Base-by-base conservation (phyloP, 2,329 filamentous ascomycete genomes). In the Thielaviopsis ethacetica region DNA sequence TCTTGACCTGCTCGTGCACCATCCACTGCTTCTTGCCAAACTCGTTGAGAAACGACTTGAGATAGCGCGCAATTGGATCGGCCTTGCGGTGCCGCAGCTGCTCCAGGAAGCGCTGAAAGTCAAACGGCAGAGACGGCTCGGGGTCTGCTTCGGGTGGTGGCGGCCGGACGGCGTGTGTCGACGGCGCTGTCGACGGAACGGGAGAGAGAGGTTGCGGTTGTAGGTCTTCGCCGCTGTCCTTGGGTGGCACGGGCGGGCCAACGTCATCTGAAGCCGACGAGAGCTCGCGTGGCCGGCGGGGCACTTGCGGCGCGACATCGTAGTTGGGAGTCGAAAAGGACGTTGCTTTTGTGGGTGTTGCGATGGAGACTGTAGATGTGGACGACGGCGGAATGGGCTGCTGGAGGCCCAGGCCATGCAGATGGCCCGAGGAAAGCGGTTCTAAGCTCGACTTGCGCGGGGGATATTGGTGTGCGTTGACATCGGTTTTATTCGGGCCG, bases 1-100 rank as follows among this genome's bases (percentile, higher is more conserved):
- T 97, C 73, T 98, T 98, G 68, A 97, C 93, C 70, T 98, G 93
- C 72, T 98, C 93, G 69, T 98, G 93, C 6, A 96, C 93, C 88
- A 95, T 95, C 93, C 93, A 98, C 71, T 97, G 93, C 65, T 91
- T 88, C 74, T 97, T 98, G 41, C 84, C 88, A 71, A 98, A 98
- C 70, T 98, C 94, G 54, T 83, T 83, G 30, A 98, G 74, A 66
- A 98, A 98, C 0, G 93, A 97, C 63, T 94, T 88, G 53, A 98
- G 77, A 67, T 96, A 98, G 63, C 91, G 86, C 5, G 94, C 94
- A 1, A 98, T 91, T 0, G 94, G 93, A 66, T 98, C 94, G n/a
- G 93, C 94, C 60, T 94, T 95, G 64, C 91, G 88, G 71, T 98
- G 93, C 62, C 93, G 85, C 34, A 98, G 76, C 71, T 98, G 93